Base-by-base conservation (phyloP, 805 yeast genomes). In the Scheffersomyces amazonensis region DNA sequence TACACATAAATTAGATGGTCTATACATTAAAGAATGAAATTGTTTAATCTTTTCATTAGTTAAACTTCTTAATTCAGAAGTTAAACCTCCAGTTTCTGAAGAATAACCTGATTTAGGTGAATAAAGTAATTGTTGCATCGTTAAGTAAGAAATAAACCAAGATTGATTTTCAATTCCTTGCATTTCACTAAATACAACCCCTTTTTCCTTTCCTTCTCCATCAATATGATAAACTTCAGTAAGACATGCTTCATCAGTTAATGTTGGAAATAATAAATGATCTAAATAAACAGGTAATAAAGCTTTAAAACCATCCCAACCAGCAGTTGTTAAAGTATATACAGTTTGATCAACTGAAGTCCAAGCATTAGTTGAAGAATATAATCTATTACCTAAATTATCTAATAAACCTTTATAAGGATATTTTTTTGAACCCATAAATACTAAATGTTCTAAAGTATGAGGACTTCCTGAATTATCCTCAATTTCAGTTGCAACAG, bases 101-200 rank as follows among this genome's bases (percentile, higher is more conserved):
- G 89, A 78, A 57, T 91, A 93, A 2, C 96, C 98, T 16, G 91
- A 83, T 0, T 71, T 68, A 10, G 68, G 56, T 13, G 67, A 61
- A 44, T 74, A 84, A 50, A 85, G 50, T 0, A 75, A 52, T 51
- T 81, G 73, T 53, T 81, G 86, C 43, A 80, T 64, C 36, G 78
- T 78, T 45, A 85, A 66, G 48, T 72, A 76, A 2, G 83, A 56
- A 10, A 82, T 64, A 46, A 83, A 84, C 78, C 81, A 81, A 12
- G 90, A 75, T 45, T 83, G 86, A 50, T 78, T 78, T 59, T 89
- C 96, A 40, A 85, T 81, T 19, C 89, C 97, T 54, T 87, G 96
- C 98, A 93, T 93, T 64, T 93, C 99, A 37, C 95, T 83, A 57
- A 85, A 93, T 3, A 93, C 98, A 21, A 93, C 99, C 50, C 99